phyloP scores from a whole-genome alignment of 2,329 filamentous ascomycete species.

The Helotiales sp. region DNA sequence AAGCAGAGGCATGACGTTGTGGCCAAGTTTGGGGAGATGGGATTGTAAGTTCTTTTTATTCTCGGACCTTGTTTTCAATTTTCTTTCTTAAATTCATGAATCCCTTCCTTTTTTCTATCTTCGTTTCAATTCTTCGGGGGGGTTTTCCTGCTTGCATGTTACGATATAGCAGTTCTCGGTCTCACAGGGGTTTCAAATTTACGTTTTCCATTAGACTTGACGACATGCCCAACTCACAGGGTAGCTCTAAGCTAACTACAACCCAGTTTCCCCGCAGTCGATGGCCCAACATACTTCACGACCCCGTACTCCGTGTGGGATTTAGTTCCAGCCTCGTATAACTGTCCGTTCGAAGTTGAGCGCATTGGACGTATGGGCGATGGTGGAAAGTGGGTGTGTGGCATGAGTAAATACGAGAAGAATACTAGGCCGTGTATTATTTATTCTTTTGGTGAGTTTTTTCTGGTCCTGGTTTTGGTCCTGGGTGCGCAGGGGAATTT shows the following conservation, averaged over 20 bases:
- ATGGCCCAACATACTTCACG: conserved; percentile 26
- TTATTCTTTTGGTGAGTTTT: conserved; percentile 45
- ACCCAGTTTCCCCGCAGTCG: conserved; percentile 35
- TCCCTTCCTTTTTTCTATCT: too few species aligned
- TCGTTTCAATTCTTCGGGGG: too few species aligned
- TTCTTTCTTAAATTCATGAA: too few species aligned
- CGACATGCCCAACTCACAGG: too few species aligned
- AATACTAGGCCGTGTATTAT: conserved; percentile 41
- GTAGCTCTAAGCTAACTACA: background rate
- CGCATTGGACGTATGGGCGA: conserved; percentile 47
- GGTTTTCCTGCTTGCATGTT: too few species aligned
- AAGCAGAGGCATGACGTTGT: conserved; percentile 40
- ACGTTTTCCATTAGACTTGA: too few species aligned
- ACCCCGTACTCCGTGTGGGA: conserved; percentile 46
- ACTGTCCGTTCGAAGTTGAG: conserved; percentile 48
- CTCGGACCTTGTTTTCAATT: too few species aligned
- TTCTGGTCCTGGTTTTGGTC: background rate
- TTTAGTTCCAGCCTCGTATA: conserved; percentile 46
- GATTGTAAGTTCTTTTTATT: conserved; percentile 34
- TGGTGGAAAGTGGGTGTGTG: conserved; percentile 50
- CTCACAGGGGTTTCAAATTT: too few species aligned
- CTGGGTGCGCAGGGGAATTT: too few species aligned
- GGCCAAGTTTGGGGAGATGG: conserved; percentile 33
- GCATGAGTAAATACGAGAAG: conserved; percentile 45
- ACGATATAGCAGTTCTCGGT: too few species aligned